These are phyloP conservation scores for Pichia heedii DNA, from an alignment of 805 yeast species.

Conservation along the genomic window DNA sequence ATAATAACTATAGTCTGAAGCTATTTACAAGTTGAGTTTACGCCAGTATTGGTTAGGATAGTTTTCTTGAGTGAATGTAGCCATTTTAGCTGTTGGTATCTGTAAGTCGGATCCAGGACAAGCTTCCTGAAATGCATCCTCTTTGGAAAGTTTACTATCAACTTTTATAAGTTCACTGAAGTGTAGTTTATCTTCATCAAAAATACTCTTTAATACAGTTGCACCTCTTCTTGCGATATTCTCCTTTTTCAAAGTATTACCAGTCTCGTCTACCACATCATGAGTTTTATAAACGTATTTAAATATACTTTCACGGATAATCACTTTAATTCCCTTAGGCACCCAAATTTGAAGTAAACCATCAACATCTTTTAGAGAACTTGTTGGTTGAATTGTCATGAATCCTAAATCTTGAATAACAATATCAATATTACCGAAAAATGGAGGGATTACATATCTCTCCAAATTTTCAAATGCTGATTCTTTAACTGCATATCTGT, in stretches of 20 bases:
- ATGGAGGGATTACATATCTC: conserved; percentile 59
- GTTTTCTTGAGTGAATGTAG: conserved; percentile 10
- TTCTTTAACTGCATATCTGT: conserved; percentile 14
- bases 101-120: conserved; percentile 8
- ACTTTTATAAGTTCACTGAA: conserved; percentile 18
- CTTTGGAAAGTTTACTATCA: conserved; percentile 8
- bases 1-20: not conserved
- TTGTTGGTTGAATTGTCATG: conserved; percentile 52
- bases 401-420: conserved; percentile 61
- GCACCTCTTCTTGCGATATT: conserved; percentile 11
- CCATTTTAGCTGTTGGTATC: not conserved
- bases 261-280: conserved; percentile 11
- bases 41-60: conserved; percentile 23
- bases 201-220: conserved; percentile 10
- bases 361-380: conserved; percentile 20
- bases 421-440: conserved; percentile 55
- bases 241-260: conserved; percentile 11
- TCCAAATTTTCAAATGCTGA: conserved; percentile 26
- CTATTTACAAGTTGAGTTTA: not conserved
- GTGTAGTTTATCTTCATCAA: conserved; percentile 14
- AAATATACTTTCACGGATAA: conserved; percentile 34
- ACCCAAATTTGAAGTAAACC: conserved; percentile 41
- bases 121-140: conserved; percentile 12
- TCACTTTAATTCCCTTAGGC: conserved; percentile 46
- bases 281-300: conserved; percentile 20